phyloP scores from a whole-genome alignment of 768 basidiomycete species.

The Phylloporus sp. region DNA sequence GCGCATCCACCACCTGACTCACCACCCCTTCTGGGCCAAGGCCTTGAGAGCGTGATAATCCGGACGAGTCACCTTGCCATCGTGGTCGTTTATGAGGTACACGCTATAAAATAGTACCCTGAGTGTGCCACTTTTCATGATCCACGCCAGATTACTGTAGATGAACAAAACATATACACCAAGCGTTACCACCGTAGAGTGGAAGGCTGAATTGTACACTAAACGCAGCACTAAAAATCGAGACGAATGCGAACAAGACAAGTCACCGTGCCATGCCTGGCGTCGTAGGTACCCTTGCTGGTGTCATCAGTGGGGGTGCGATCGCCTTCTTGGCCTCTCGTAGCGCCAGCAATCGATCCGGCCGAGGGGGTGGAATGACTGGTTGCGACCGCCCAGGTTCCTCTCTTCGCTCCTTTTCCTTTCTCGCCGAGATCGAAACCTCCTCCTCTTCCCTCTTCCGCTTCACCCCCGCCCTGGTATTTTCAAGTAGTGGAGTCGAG shows the following conservation, averaged over 20 bases:
- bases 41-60: too few relatives aligned
- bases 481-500: background rate
- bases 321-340: conserved; percentile 19
- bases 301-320: conserved; percentile 10
- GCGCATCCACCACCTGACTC: too few relatives aligned
- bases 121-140: too few relatives aligned
- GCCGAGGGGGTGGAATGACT: conserved; percentile 12
- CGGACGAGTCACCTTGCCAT: too few relatives aligned
- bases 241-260: too few relatives aligned
- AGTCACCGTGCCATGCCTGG: conserved; percentile 8
- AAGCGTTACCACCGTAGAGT: too few relatives aligned
- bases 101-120: too few relatives aligned
- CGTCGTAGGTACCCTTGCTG: conserved; percentile 1
- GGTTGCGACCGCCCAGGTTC: conserved; percentile 2
- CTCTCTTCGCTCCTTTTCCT: conserved; percentile 17
- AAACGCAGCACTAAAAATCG: background rate
- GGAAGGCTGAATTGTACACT: too few relatives aligned
- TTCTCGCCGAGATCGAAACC: background rate
- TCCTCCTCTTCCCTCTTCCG: conserved; percentile 28
- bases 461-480: conserved; percentile 5
- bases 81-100: too few relatives aligned
- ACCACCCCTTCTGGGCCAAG: too few relatives aligned
- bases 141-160: too few relatives aligned
- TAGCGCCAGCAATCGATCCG: conserved; percentile 16
- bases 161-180: background rate